These are phyloP conservation scores for Novymonas esmeraldas DNA, from an alignment of 208 protist species.

Conservation along the genomic window DNA sequence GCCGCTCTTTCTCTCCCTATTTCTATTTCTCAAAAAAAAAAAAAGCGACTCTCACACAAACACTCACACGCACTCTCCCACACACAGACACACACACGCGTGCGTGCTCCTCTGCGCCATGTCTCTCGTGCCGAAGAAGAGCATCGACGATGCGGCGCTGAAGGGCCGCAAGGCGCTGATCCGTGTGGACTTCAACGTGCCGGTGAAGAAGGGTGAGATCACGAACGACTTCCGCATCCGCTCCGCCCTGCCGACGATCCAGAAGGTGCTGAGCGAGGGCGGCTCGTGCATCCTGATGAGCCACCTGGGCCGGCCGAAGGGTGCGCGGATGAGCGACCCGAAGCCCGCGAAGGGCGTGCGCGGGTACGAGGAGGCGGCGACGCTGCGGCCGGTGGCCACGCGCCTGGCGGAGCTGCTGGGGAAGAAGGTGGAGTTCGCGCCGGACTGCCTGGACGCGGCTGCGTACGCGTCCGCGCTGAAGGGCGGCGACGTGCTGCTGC, in stretches of 20 bases:
- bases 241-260: conserved; percentile 95
- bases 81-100: too few relatives aligned
- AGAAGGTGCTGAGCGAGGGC: conserved; percentile 93
- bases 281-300: conserved; percentile 94
- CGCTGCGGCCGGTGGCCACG: conserved; percentile 90
- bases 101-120: conserved; percentile 15
- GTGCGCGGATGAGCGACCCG: conserved; percentile 71
- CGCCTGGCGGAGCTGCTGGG: conserved; percentile 89
- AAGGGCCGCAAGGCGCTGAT: conserved; percentile 95
- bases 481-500: conserved; percentile 93
- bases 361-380: conserved; percentile 84
- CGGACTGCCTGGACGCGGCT: conserved; percentile 62
- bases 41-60: too few relatives aligned
- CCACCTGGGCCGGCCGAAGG: conserved; percentile 99
- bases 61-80: too few relatives aligned
- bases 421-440: conserved; percentile 63
- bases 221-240: conserved; percentile 96
- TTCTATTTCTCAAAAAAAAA: too few relatives aligned
- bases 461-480: conserved; percentile 39
- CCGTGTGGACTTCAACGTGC: conserved; percentile 99
- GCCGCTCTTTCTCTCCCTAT: too few relatives aligned
- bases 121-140: conserved; percentile 76
- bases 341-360: conserved; percentile 43
- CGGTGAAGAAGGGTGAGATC: conserved; percentile 95
- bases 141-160: conserved; percentile 71